These are phyloP conservation scores for Thymus quinquecostatus DNA, from an alignment of 257 asterid genomes.

Conservation along the genomic window DNA sequence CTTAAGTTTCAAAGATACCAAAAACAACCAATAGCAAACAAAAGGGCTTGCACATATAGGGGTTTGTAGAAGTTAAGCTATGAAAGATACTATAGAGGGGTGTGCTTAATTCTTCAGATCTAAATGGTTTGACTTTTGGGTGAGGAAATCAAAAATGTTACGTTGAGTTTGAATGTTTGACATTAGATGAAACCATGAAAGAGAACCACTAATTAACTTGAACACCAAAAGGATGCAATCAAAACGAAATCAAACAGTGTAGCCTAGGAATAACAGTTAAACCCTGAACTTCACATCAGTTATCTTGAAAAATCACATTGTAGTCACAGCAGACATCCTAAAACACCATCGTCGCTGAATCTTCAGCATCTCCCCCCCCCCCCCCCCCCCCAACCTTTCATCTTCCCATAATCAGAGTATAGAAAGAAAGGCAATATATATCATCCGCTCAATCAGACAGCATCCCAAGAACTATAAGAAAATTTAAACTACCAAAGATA, in stretches of 20 bases:
- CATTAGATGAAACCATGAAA: not conserved
- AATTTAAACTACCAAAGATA: not conserved
- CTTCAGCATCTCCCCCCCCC: not conserved
- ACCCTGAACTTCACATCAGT: not conserved
- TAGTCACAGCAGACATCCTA: not conserved
- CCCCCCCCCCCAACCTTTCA: not conserved
- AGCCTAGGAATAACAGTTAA: not conserved
- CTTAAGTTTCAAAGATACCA: not conserved
- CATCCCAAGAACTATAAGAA: not conserved
- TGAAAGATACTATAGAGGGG: not conserved
- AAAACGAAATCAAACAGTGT: not conserved
- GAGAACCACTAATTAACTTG: not conserved
- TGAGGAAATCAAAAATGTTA: not conserved
- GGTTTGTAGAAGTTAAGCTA: constrained; percentile 1
- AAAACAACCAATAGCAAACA: not conserved
- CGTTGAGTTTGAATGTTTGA: not conserved
- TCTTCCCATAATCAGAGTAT: not conserved
- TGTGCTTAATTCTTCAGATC: not conserved
- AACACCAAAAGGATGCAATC: not conserved
- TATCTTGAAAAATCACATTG: not conserved
- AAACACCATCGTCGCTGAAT: not conserved
- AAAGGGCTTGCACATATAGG: not conserved
- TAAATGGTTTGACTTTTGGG: not conserved
- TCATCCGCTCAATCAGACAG: constrained; percentile 1
- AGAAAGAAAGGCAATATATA: constrained; percentile 1